phyloP scores from a whole-genome alignment of 331 rosid species.

The Quercus lobata region DNA sequence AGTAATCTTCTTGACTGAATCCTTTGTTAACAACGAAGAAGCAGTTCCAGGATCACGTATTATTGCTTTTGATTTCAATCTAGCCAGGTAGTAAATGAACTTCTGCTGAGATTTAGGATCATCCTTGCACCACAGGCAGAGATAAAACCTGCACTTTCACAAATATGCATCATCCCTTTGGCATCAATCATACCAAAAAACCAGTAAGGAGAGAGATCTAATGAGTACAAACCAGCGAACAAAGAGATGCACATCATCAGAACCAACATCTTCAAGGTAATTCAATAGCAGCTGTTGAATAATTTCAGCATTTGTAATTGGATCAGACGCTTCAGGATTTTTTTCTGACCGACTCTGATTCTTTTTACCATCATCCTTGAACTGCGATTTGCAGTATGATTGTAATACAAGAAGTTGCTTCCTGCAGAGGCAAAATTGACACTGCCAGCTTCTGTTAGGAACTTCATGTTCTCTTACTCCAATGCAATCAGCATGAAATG shows the following conservation, averaged over 20 bases:
- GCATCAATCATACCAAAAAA: conserved; percentile 20
- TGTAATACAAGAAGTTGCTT: conserved; percentile 81
- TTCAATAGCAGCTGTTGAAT: conserved; percentile 92
- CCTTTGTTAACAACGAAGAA: conserved; percentile 68
- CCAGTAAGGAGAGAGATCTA: conserved; percentile 18
- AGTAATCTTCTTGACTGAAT: conserved; percentile 72
- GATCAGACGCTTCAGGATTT: conserved; percentile 33
- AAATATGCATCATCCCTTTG: conserved; percentile 25
- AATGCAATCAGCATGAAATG: conserved; percentile 83
- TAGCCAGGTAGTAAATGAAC: conserved; percentile 54
- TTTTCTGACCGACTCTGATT: conserved; percentile 33
- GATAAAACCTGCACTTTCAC: conserved; percentile 74
- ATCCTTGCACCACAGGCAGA: conserved; percentile 93
- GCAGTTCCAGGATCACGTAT: conserved; percentile 71
- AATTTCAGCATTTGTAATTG: conserved; percentile 57
- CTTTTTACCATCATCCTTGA: conserved; percentile 49
- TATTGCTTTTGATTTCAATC: conserved; percentile 85
- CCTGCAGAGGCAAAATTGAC: conserved; percentile 74
- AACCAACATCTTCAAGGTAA: conserved; percentile 74
- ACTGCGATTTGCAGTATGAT: conserved; percentile 79
- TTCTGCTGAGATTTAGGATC: conserved; percentile 76
- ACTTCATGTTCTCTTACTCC: conserved; percentile 71
- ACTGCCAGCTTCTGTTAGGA: conserved; percentile 73
- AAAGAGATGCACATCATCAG: conserved; percentile 88
- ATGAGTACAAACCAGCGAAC: conserved; percentile 76